Conservation (phyloP, 345 rosid species). For the Camelina sativa region DNA sequence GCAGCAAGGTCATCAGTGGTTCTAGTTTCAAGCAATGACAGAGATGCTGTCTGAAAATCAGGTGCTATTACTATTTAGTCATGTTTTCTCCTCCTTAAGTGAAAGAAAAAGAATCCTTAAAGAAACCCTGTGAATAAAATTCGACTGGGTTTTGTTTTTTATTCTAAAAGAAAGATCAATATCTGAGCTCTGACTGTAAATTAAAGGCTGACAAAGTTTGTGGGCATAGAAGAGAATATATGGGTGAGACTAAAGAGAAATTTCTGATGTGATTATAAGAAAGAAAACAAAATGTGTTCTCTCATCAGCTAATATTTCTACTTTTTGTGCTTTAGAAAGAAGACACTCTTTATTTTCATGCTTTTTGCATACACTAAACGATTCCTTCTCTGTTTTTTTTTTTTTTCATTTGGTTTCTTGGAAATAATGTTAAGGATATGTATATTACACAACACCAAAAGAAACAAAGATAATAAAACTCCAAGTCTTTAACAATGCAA, state of each 20-base stretch:
- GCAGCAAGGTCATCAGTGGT: conserved; percentile 58
- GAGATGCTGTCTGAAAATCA: conserved; percentile 37
- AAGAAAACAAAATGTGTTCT: conserved; percentile 14
- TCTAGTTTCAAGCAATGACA: conserved; percentile 70
- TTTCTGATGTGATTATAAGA: conserved; percentile 34
- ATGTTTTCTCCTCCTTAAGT: conserved; percentile 34
- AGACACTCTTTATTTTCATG: conserved; percentile 23
- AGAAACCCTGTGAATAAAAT: conserved; percentile 41
- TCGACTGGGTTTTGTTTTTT: conserved; percentile 32
- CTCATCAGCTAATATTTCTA: conserved; percentile 28
- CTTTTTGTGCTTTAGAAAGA: conserved; percentile 28
- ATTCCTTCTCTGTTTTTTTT: conserved; percentile 16
- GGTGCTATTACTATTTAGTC: conserved; percentile 36
- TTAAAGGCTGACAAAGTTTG: conserved; percentile 40
- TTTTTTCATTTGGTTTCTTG: conserved; percentile 9
- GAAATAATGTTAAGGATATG: conserved; percentile 4
- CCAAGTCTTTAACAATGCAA: no score
- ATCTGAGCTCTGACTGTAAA: conserved; percentile 42
- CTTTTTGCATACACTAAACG: conserved; percentile 12
- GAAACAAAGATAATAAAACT: not conserved
- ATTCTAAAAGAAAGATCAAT: conserved; percentile 24
- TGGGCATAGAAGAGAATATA: conserved; percentile 29
- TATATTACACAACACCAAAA: not conserved
- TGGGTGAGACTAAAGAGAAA: conserved; percentile 37
- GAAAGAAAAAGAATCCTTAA: not conserved